Evolutionary conservation across 768 basidiomycete genomes (phyloP).

Genomic region (Cytidiella melzeri): DNA sequence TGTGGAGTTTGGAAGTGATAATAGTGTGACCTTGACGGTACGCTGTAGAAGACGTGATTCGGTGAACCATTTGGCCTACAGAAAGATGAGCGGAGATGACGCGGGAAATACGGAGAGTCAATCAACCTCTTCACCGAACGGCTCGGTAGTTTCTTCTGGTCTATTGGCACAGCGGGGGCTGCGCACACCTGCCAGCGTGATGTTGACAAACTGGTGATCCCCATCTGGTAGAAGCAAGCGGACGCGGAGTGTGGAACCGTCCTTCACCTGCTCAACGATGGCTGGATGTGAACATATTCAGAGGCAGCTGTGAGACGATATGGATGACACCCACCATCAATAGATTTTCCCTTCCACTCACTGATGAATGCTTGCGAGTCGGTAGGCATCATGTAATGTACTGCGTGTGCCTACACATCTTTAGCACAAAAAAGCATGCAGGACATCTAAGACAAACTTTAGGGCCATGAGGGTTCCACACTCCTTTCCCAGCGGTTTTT

Average conservation of each 20-base stretch:
- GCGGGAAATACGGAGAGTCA: background rate
- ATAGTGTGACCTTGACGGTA: constrained; percentile 65
- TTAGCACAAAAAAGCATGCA: too few relatives aligned
- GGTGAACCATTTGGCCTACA: constrained; percentile 87
- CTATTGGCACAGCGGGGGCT: constrained; percentile 65
- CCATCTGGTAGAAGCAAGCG: constrained; percentile 84
- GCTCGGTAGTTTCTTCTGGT: constrained; percentile 74
- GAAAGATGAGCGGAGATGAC: constrained; percentile 1
- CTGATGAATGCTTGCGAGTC: constrained; percentile 86
- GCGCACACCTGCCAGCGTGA: constrained; percentile 78
- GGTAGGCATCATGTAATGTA: constrained; percentile 82
- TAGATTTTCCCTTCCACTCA: constrained; percentile 85
- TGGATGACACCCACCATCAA: constrained; percentile 59
- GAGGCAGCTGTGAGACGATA: constrained; percentile 6
- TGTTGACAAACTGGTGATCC: constrained; percentile 86
- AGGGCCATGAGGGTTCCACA: constrained; percentile 82
- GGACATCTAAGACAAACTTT: too few relatives aligned
- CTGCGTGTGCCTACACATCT: constrained; percentile 61
- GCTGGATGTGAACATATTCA: constrained; percentile 36
- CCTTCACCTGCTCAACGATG: constrained; percentile 89
- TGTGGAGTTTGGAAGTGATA: constrained; percentile 74
- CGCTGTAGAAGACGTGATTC: constrained; percentile 84
- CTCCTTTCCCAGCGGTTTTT: constrained; percentile 64
- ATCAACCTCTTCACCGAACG: constrained; percentile 84
- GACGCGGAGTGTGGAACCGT: constrained; percentile 85